Evolutionary conservation across 179 eudicot genomes (phyloP), one percentile per base, ranked within the genome.

Genomic region (Spergularia azorica): DNA sequence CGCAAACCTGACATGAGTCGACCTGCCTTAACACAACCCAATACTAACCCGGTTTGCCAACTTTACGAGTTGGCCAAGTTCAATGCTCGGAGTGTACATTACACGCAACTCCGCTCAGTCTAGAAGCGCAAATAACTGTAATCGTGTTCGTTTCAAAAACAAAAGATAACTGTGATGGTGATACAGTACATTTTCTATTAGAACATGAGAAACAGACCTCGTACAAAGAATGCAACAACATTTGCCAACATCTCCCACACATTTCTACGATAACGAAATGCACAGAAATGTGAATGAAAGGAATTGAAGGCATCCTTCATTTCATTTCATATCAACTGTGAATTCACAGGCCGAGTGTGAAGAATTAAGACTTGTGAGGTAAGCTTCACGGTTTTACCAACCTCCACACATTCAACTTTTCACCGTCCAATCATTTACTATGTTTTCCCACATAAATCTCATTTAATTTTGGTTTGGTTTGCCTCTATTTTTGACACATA

Each of bases 261-360:
- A n/a, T 26, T 21, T 50, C 11, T 62, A 36, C 26, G 6, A 63
- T n/a, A 54, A 43, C 10, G 10, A 74, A 46, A 61, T 9, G 1
- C 59, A 20, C 12, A 38, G 63, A 60, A 61, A 18, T 26, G 55
- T 43, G 51, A 75, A 75, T 64, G 51, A 46, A 66, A 63, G 1
- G 55, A 52, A 60, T 50, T 3, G 11, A 66, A 41, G 57, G 52
- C 52, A 39, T 5, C 39, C 38, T 36, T 36, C 39, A 6, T 54
- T 43, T 43, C 8, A 43, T 5, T 43, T 54, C 13, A 36, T n/a
- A 65, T 75, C 70, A 46, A 69, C 74, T 67, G 67, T 68, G 59
- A 14, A 68, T 11, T 76, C 79, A 59, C 68, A 69, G n/a, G 79
- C 69, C 18, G 57, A 76, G 21, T 56, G 66, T 76, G 79, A 32